A percentile compares a stretch with the other conserved stretches of the same genome.
Conservation (phyloP, 2,329 filamentous ascomycete genomes). For the Calonectria fujianensis region DNA sequence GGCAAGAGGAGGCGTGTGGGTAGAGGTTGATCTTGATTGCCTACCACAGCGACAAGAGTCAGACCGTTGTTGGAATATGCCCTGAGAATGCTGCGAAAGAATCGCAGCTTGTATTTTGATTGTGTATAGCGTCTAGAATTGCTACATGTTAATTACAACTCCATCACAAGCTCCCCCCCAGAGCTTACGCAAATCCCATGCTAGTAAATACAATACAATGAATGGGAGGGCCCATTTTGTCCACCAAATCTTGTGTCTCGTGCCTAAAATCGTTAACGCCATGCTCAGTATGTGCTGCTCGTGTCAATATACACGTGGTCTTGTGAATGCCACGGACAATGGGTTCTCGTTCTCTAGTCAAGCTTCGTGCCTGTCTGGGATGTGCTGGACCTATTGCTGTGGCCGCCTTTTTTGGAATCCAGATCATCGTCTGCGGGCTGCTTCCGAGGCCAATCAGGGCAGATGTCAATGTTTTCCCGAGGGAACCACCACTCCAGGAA, state of each 20-base stretch:
- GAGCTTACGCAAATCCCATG: constrained; percentile 34
- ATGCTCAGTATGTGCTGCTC: constrained; percentile 11
- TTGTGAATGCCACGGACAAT: not conserved
- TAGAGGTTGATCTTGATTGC: constrained; percentile 55
- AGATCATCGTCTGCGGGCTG: constrained; percentile 57
- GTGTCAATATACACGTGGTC: not conserved
- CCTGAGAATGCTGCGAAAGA: constrained; percentile 41
- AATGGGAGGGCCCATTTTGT: not conserved
- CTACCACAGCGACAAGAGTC: constrained; percentile 13
- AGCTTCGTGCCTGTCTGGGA: constrained; percentile 56
- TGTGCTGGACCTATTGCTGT: constrained; percentile 59
- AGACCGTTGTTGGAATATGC: constrained; percentile 42
- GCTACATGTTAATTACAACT: constrained; percentile 52
- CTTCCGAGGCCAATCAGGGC: constrained; percentile 94
- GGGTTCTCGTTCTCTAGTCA: constrained; percentile 36
- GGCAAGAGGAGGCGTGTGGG: constrained; percentile 62
- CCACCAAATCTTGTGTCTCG: constrained; percentile 14
- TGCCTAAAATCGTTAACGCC: constrained; percentile 36
- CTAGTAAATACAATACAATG: constrained; percentile 24
- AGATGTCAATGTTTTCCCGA: constrained; percentile 89
- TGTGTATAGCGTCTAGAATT: constrained; percentile 54
- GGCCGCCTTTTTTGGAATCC: constrained; percentile 53
- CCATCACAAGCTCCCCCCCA: constrained; percentile 33
- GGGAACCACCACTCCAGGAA: constrained; percentile 92
- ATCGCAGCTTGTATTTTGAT: constrained; percentile 49